Base-by-base conservation (phyloP, 2,329 filamentous ascomycete species). In the Westerdykella aurantiaca region DNA sequence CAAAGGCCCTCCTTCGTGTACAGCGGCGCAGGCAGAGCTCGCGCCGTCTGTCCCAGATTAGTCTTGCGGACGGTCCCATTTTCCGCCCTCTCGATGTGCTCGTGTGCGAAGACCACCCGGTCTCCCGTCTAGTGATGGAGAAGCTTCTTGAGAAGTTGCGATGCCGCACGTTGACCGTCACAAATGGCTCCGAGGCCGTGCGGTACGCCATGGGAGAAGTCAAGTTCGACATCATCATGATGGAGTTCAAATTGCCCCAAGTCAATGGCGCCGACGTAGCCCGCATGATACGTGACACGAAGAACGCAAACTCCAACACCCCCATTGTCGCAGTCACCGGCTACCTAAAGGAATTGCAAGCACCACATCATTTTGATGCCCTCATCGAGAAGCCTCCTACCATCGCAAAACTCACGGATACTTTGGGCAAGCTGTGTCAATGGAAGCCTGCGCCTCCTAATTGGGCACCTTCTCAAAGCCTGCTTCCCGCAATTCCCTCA, bases 41-140 rank as follows among this genome's bases (percentile, higher is more conserved):
- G n/a, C 79, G 93, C 16, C 82, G 93, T 39, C 79, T 97, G 61
- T 98, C 93, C 0, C 89, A 95, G 58, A 90, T 97, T 58, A 90
- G 84, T 40, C 75, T 95, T 31, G 79, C 85, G 34, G 89, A 91
- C 42, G 85, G 85, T 0, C 93, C 93, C 2, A 79, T 83, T 31
- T 98, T 96, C 69, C 80, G 93, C 23, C 89, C 93, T 2, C 71
- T 98, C 41, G 93, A 98, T 67, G 86, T 98, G 5, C 75, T 98
- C 41, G 95, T 98, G 41, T 97, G 93, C 63, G 93, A 98, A 69
- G 93, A 98, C 59, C 93, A 98, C 64, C 93, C 93, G 0, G 91
- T 98, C 4, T 95, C 93, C 5, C 81, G 91, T 17, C 83, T 98
- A 73, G 91, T 98, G n/a, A 97, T 98, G 91, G 93, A 98, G 63